Conservation (phyloP, 768 basidiomycete genomes). For the Phylloporus arenicola region DNA sequence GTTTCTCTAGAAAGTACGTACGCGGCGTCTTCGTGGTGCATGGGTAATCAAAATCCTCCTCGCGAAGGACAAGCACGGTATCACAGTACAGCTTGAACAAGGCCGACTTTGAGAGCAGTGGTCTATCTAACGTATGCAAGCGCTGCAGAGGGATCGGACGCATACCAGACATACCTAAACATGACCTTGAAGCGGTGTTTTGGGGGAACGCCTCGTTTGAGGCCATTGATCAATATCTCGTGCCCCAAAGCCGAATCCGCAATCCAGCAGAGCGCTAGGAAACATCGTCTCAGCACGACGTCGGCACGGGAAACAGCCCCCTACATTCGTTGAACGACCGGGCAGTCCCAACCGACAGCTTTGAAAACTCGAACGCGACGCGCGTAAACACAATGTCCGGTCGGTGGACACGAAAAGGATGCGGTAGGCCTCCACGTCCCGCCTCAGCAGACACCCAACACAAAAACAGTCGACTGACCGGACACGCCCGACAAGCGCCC, state of each 20-base stretch:
- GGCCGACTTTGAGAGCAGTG: conserved; percentile 47
- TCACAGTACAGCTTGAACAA: conserved; percentile 44
- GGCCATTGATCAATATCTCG: conserved; percentile 74
- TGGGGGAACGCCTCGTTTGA: conserved; percentile 70
- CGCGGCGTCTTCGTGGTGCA: conserved; percentile 15
- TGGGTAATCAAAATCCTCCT: conserved; percentile 7
- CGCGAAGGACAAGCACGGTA: conserved; percentile 15
- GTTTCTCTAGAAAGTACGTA: conserved; percentile 47
- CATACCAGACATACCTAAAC: conserved; percentile 44
- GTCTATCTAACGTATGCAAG: conserved; percentile 32
- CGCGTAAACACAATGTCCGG: conserved; percentile 58
- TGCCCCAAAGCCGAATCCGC: conserved; percentile 40
- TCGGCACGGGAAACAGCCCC: conserved; percentile 6
- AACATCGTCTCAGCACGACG: not conserved
- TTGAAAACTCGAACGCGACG: conserved; percentile 45
- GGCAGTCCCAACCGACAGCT: conserved; percentile 41
- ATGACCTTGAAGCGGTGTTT: conserved; percentile 62
- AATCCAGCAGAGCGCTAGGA: conserved; percentile 65
- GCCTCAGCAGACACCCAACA: not conserved
- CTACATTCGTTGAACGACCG: conserved; percentile 69
- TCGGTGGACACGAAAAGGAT: conserved; percentile 42
- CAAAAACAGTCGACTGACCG: conserved; percentile 28
- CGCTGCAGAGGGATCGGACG: not conserved
- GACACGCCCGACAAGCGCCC: conserved; percentile 42
- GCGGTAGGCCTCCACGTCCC: conserved; percentile 38